These are phyloP conservation scores for Rhododendron williamsianum DNA, from an alignment of 148 eudicot genomes.

Conservation along the genomic window DNA sequence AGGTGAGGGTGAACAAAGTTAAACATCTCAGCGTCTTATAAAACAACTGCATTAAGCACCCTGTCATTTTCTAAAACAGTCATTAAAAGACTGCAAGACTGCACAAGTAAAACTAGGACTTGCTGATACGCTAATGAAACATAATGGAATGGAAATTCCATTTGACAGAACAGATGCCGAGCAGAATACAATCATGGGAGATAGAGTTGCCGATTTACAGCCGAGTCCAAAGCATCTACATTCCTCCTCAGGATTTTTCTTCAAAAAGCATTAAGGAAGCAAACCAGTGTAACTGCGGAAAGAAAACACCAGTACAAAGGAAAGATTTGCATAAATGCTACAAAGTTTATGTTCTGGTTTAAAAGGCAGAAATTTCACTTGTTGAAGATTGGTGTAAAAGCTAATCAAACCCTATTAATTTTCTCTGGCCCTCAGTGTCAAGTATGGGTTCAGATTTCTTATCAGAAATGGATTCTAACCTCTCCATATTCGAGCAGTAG, in stretches of 20 bases:
- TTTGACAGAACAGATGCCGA: neutral
- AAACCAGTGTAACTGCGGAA: neutral
- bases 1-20: neutral
- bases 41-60: neutral
- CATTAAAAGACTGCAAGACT: neutral
- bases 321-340: neutral
- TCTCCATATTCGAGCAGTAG: neutral
- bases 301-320: neutral
- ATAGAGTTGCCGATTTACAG: constrained; percentile 52
- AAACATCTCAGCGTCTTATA: neutral
- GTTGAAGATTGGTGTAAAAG: neutral
- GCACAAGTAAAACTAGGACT: neutral
- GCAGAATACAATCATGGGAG: constrained; percentile 35
- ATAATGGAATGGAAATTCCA: constrained; percentile 12
- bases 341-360: neutral
- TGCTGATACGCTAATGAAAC: constrained; percentile 2
- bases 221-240: constrained; percentile 73
- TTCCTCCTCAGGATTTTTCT: constrained; percentile 64
- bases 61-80: neutral
- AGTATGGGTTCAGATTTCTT: neutral
- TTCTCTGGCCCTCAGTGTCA: neutral
- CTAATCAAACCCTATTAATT: neutral
- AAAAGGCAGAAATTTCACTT: neutral
- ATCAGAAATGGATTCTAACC: neutral
- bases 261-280: constrained; percentile 34